phyloP scores from a whole-genome alignment of 371 early-diverging fungal species.

The Saksenaea vasiformis region DNA sequence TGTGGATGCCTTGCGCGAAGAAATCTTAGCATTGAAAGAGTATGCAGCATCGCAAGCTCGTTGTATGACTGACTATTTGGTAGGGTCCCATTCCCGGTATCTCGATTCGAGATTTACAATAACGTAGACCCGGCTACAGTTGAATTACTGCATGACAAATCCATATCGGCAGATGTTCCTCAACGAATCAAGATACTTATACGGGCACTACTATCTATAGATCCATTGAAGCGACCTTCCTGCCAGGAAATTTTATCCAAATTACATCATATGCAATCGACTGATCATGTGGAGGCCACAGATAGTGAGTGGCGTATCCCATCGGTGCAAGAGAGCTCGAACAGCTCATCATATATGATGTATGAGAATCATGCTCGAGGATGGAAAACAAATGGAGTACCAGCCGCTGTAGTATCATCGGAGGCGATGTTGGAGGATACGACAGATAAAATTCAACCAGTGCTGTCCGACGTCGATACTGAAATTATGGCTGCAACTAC shows the following conservation, averaged over 20 bases:
- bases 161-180: constrained; percentile 45
- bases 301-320: background rate
- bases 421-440: background rate
- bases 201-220: constrained; percentile 55
- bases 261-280: constrained; percentile 19
- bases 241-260: constrained; percentile 60
- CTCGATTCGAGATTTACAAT: constrained; percentile 31
- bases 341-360: background rate
- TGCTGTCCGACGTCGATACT: background rate
- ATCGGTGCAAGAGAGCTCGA: background rate
- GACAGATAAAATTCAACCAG: constrained; percentile 3
- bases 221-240: constrained; percentile 67
- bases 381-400: background rate
- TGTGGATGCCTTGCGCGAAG: constrained; percentile 77
- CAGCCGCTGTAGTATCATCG: background rate
- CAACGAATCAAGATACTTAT: constrained; percentile 62
- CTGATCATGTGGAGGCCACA: background rate
- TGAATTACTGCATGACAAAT: constrained; percentile 20
- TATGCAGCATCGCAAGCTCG: constrained; percentile 12
- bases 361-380: background rate
- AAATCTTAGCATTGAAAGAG: constrained; percentile 72
- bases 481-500: background rate
- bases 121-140: constrained; percentile 7
- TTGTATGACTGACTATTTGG: background rate
- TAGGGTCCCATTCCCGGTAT: constrained; percentile 36